Percentiles rank a stretch among this genome's conserved stretches.
These are phyloP conservation scores for Ustilago xerochloae DNA, from an alignment of 1,284 basidiomycete species.

Conservation along the genomic window DNA sequence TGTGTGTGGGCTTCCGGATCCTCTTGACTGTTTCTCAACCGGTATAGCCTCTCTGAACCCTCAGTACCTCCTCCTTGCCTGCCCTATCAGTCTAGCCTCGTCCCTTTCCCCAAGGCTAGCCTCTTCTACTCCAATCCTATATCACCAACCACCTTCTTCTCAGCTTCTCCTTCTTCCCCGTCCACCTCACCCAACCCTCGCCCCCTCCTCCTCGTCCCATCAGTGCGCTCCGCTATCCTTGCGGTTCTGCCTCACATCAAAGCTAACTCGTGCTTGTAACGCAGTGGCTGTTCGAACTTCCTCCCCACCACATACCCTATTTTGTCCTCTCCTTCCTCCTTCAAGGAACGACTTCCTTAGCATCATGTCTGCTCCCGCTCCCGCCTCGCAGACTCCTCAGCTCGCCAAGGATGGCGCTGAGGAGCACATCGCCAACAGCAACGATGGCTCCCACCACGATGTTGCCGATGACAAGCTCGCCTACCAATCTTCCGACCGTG, in stretches of 20 bases:
- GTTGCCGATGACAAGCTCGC: constrained; percentile 43
- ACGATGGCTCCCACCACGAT: constrained; percentile 38
- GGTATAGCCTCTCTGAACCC: neutral
- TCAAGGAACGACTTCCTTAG: neutral
- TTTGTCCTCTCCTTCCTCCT: neutral
- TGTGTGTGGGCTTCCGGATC: constrained; percentile 5
- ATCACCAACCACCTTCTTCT: constrained; percentile 15
- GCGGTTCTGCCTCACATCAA: constrained; percentile 7
- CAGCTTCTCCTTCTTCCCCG: neutral
- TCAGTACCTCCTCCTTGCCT: neutral
- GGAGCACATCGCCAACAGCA: constrained; percentile 23
- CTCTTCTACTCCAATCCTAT: constrained; percentile 15
- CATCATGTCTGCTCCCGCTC: constrained; percentile 27
- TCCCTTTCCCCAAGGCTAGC: neutral
- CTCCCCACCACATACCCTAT: neutral
- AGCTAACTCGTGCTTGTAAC: constrained; percentile 2
- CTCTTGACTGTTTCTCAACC: neutral
- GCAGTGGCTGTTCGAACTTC: constrained; percentile 1
- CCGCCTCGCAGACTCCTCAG: constrained; percentile 26
- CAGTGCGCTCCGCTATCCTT: constrained; percentile 15
- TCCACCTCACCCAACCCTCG: neutral
- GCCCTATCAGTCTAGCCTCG: constrained; percentile 9
- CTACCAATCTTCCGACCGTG: constrained; percentile 47
- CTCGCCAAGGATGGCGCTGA: constrained; percentile 35
- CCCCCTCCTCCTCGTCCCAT: neutral